Conservation (phyloP, 73 alveolate genomes). For the Stentor coeruleus region DNA sequence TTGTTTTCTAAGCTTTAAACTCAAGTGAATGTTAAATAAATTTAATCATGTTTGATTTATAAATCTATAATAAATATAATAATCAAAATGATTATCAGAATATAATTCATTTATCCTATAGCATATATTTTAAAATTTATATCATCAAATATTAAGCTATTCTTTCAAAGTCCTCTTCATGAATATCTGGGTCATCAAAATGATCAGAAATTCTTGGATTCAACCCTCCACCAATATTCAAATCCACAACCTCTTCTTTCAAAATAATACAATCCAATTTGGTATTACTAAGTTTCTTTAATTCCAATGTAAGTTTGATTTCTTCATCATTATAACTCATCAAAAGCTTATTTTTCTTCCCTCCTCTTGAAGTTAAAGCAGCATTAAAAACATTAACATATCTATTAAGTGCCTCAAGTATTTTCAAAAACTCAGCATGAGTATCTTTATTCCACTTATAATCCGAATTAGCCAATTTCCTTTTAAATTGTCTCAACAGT, state of each 20-base stretch:
- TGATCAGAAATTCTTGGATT: too few relatives aligned
- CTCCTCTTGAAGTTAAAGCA: neutral
- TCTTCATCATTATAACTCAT: neutral
- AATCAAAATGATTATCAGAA: too few relatives aligned
- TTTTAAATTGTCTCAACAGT: neutral
- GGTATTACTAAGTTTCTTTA: constrained; percentile 1
- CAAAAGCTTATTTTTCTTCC: neutral
- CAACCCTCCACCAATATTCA: too few relatives aligned
- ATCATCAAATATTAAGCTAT: too few relatives aligned
- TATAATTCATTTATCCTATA: too few relatives aligned
- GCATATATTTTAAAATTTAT: too few relatives aligned
- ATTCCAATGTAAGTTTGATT: neutral
- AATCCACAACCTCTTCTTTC: neutral
- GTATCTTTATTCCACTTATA: neutral
- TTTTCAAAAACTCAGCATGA: neutral
- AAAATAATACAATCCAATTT: neutral
- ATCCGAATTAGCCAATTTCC: neutral
- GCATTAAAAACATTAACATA: neutral
- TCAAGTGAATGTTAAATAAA: too few relatives aligned
- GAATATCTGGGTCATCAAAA: too few relatives aligned
- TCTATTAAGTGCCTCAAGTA: neutral
- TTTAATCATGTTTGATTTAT: too few relatives aligned
- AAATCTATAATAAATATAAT: too few relatives aligned
- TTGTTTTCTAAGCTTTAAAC: too few relatives aligned
- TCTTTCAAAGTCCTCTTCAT: too few relatives aligned